Conservation (phyloP, 306 rosid species). For the Pachyrhizus erosus region DNA sequence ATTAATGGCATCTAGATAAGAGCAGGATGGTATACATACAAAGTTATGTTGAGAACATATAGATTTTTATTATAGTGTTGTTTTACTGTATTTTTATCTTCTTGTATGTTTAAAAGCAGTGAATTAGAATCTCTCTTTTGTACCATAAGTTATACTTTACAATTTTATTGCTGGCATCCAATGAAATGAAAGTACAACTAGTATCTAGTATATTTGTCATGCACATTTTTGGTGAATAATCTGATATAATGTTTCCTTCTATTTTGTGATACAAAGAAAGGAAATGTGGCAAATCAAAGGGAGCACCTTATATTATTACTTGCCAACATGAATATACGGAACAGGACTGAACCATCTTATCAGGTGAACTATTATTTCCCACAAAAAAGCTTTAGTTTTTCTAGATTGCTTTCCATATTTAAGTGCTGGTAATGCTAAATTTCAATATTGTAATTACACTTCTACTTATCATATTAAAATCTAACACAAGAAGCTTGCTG, state of each 20-base stretch:
- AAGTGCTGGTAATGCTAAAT: slow-evolving; percentile 2
- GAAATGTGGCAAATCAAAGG: slow-evolving; percentile 97
- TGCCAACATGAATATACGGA: slow-evolving; percentile 79
- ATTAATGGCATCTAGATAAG: background rate
- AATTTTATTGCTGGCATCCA: background rate
- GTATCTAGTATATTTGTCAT: slow-evolving; percentile 12
- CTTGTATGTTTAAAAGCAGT: slow-evolving; percentile 14
- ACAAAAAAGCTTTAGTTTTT: slow-evolving; percentile 29
- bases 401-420: slow-evolving; percentile 18
- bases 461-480: slow-evolving; percentile 34
- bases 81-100: background rate
- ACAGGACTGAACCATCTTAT: slow-evolving; percentile 42
- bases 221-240: slow-evolving; percentile 21
- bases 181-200: background rate
- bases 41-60: background rate
- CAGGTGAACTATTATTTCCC: slow-evolving; percentile 55
- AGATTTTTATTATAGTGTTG: background rate
- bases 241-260: slow-evolving; percentile 42
- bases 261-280: slow-evolving; percentile 74
- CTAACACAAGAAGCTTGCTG: slow-evolving; percentile 52
- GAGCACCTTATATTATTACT: slow-evolving; percentile 92
- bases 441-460: slow-evolving; percentile 19
- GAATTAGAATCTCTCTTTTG: slow-evolving; percentile 18
- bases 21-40: background rate
- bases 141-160: background rate